Evolutionary conservation across 257 asterid species (phyloP), one percentile per base, ranked within the genome.

Genomic region (Plantago major): DNA sequence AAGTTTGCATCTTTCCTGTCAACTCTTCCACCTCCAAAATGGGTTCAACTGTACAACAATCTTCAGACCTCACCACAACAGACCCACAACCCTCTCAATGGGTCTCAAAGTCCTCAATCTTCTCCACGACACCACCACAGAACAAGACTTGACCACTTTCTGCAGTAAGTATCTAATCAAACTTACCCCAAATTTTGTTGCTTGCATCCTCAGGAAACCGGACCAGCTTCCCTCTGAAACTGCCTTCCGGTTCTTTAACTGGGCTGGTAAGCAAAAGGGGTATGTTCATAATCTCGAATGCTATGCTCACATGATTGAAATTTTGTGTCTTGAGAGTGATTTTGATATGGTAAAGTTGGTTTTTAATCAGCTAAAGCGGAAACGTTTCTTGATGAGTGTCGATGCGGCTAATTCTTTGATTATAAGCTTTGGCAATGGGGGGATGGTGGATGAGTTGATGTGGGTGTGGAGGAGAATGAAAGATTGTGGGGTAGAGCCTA

Each of bases 401-500:
- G 48, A 42, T n/a, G 73, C 79, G 11, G 89, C 90, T 46, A 86
- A 84, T 80, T 89, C 90, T 18, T 81, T 93, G 66, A 77, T 87
- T 70, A 83, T 79, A 75, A 84, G 95, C 81, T 87, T 93, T 59
- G 95, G 99, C 46, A 81, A 70, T 74, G 81, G 82, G 42, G 96
- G 94, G 50, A 80, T 87, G 97, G 94, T 89, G 72, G 97, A 93
- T 78, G 95, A 89, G 63, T 72, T 93, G 63, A 65, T 93, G 74
- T 93, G 89, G 89, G 92, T 87, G 42, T 93, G 96, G 96, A 74
- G 74, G 55, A 74, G 58, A 60, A 89, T 93, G 99, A 89, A 87
- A 73, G 91, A 83, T 53, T 76, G 58, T 76, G 94, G 75, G 45
- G 75, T 89, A 40, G 95, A 82, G 68, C 96, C 96, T 58, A 85